These are phyloP conservation scores for Puccinia polysora DNA, from an alignment of 1,284 basidiomycete genomes.

Conservation along the genomic window DNA sequence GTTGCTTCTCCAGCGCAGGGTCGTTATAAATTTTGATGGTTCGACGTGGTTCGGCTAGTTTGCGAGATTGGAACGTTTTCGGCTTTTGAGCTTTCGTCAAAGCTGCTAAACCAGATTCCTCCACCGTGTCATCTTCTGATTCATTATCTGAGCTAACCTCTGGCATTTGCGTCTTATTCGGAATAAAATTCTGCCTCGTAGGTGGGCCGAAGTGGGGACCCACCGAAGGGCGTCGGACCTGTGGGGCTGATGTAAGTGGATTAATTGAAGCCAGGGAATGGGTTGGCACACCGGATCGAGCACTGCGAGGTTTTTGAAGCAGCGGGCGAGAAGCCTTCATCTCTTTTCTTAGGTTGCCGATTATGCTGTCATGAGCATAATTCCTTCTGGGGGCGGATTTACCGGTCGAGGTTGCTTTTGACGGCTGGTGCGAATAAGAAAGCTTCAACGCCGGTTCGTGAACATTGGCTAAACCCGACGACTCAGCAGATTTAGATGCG, in stretches of 20 bases:
- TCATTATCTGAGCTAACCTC: slow-evolving; percentile 19
- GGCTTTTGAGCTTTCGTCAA: slow-evolving; percentile 36
- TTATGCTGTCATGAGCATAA: slow-evolving; percentile 11
- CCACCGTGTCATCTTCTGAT: slow-evolving; percentile 35
- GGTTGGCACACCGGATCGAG: background rate
- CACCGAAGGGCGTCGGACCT: background rate
- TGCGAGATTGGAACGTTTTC: slow-evolving; percentile 34
- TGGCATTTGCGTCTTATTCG: background rate
- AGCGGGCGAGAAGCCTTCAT: slow-evolving; percentile 28
- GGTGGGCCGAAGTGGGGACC: slow-evolving; percentile 35
- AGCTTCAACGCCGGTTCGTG: slow-evolving; percentile 10
- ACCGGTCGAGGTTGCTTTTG: slow-evolving; percentile 8
- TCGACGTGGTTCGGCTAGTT: slow-evolving; percentile 34
- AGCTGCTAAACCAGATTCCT: slow-evolving; percentile 25
- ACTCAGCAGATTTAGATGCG: background rate
- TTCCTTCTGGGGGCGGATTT: slow-evolving; percentile 12
- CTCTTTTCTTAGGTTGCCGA: slow-evolving; percentile 33
- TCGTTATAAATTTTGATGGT: slow-evolving; percentile 41
- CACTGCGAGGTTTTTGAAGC: slow-evolving; percentile 16
- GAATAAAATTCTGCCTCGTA: slow-evolving; percentile 6
- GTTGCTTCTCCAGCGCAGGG: slow-evolving; percentile 29
- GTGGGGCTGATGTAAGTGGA: background rate
- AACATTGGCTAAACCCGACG: background rate
- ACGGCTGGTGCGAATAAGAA: background rate
- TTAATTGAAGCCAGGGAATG: slow-evolving; percentile 3